A percentile compares a stretch with the other conserved stretches of the same genome.
Evolutionary conservation across 495 filamentous ascomycete species (phyloP).

Genomic region (Lasiosphaeris hirsuta): DNA sequence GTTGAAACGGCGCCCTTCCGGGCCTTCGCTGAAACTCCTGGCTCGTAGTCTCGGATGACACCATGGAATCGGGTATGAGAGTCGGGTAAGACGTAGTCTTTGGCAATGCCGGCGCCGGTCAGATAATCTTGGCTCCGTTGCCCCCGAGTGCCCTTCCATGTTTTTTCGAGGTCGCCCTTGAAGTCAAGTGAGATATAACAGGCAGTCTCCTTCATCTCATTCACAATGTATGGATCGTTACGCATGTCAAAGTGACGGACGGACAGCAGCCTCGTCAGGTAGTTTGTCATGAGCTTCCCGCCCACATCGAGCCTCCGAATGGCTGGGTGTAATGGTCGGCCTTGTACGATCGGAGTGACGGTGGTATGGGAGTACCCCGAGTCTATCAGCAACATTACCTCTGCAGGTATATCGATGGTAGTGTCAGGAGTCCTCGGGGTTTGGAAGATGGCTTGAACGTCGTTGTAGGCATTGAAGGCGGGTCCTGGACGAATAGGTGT

Average conservation of each 20-base stretch:
- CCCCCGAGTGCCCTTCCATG: conserved; percentile 75
- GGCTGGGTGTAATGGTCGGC: conserved; percentile 72
- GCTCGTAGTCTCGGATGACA: conserved; percentile 71
- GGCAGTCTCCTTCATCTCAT: conserved; percentile 88
- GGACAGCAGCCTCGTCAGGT: conserved; percentile 85
- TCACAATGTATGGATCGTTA: conserved; percentile 87
- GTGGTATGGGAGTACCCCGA: conserved; percentile 92
- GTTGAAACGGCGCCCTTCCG: conserved; percentile 58
- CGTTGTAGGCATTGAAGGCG: conserved; percentile 80
- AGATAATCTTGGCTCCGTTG: conserved; percentile 42
- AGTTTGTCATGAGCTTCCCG: conserved; percentile 92
- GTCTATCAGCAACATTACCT: conserved; percentile 85
- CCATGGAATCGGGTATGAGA: conserved; percentile 75
- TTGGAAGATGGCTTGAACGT: conserved; percentile 62
- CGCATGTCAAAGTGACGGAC: conserved; percentile 91
- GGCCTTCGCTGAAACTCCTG: conserved; percentile 50
- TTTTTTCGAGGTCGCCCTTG: conserved; percentile 69
- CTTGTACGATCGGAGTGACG: conserved; percentile 80
- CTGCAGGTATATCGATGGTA: conserved; percentile 55
- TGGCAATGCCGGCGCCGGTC: conserved; percentile 67
- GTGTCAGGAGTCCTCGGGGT: conserved; percentile 41
- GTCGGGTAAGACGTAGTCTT: conserved; percentile 92
- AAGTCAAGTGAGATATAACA: conserved; percentile 85
- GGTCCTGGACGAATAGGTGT: conserved; percentile 33
- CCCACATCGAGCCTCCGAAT: conserved; percentile 87